Evolutionary conservation across 2,329 filamentous ascomycete genomes (phyloP), one percentile per base, ranked within the genome.

Genomic region (Neonectria sp.): DNA sequence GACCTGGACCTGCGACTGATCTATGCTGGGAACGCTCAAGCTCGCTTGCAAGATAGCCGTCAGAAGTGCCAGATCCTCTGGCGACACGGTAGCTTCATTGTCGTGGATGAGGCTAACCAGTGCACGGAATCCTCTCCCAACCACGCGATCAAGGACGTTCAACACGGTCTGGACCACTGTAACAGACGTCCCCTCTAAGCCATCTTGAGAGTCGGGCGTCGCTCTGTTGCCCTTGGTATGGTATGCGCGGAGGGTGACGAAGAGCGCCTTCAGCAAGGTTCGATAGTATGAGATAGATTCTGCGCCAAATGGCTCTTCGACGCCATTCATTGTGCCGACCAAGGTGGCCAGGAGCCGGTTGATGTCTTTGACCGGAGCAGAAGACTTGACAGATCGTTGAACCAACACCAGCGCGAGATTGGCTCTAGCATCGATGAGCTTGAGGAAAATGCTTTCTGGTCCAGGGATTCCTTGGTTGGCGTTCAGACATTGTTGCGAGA

Each of bases 21-120:
- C 90, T 67, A 94, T 91, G 55, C 92, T 91, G 0, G 94, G 93
- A 33, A 97, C 88, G 69, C 91, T 90, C 17, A 98, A 86, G 72
- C 93, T 92, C 35, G 92, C 93, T 80, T 98, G 95, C 43, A 98
- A 83, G 51, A 98, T 92, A 4, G 94, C 95, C 12, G 94, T 97
- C 51, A 99, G 82, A 48, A 98, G 90, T 3, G 92, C 92, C 71
- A 99, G 90, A 77, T 99, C 96, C 63, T 93, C 92, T 0, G 95
- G 93, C 58, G 91, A 89, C 21, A 81, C 75, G 25, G 73, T 75
- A 8, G 88, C 86, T 4, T 92, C 87, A 33, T 91, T 86, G 37
- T 96, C 92, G 77, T 99, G 96, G 15, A 98, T 89, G 60, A 95
- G 89, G 15, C 90, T 90, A 37, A 95, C 94, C 25, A 98, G 86